phyloP scores from a whole-genome alignment of 1,139 yeast species.

The Geotrichum restrictum region DNA sequence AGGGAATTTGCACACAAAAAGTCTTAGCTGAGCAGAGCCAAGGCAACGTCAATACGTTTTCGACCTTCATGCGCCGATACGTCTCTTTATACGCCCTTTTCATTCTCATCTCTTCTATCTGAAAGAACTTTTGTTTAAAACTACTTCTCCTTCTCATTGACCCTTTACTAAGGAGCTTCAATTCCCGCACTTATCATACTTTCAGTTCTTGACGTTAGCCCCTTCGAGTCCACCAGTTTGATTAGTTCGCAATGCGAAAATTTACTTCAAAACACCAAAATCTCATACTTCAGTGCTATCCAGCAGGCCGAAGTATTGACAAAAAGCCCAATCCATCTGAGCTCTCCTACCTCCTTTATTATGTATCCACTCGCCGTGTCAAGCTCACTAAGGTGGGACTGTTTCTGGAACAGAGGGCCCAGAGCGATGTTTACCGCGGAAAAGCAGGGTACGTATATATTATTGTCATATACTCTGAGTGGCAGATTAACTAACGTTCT shows the following conservation, averaged over 20 bases:
- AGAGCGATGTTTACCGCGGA: conserved; percentile 56
- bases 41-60: too few species aligned
- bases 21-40: not conserved
- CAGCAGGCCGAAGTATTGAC: conserved; percentile 78
- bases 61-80: too few species aligned
- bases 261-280: conserved; percentile 75
- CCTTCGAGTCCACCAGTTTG: too few species aligned
- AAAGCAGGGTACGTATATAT: conserved; percentile 50
- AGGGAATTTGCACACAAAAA: too few species aligned
- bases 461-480: conserved; percentile 3
- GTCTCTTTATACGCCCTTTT: too few species aligned
- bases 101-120: too few species aligned
- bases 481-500: not conserved
- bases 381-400: conserved; percentile 81
- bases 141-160: too few species aligned
- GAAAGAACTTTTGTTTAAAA: too few species aligned
- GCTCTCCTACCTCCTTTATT: conserved; percentile 78
- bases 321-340: conserved; percentile 91
- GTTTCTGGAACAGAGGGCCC: conserved; percentile 63
- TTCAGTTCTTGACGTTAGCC: too few species aligned
- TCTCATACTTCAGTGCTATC: conserved; percentile 86
- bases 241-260: conserved; percentile 8
- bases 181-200: too few species aligned
- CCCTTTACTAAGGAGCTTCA: too few species aligned
- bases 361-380: conserved; percentile 86